Evolutionary conservation across 129 eudicot genomes (phyloP), one percentile per base, ranked within the genome.

Genomic region (Lactuca saligna): DNA sequence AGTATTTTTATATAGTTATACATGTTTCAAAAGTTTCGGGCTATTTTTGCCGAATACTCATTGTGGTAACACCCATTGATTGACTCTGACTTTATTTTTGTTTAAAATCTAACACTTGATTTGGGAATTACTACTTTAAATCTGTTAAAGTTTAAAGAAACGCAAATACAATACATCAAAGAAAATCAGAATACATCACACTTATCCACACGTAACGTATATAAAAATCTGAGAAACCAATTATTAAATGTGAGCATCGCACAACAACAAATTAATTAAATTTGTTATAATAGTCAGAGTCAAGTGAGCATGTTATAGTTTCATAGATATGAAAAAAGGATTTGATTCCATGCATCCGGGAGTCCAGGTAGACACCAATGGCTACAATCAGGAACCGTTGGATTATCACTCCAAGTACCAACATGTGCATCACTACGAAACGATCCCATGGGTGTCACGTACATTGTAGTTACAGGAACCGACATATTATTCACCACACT

Each of bases 351-450:
- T 59, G 72, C 75, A 80, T 93, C 99, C 31, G 97, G 99, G 71
- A 93, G 82, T 54, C 99, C 99, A 32, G 99, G 99, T 55, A 93
- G 70, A 82, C 99, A 93, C 97, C 97, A 93, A 73, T 93, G 99
- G 72, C 95, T 89, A 46, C 99, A 93, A 69, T 93, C 99, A 15
- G 93, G 86, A 35, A 93, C 91, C 14, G 76, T 60, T 14, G 95
- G 99, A 63, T 83, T 87, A 68, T 93, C 99, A 70, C 95, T 83
- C 97, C 97, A 93, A 10, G 81, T 72, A 32, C 99, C 99, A 57
- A 93, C 97, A 53, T 93, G 99, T n/a, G 90, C 99, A 77, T 93
- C 99, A 54, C 93, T 89, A 48, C 99, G 81, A 53, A 39, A 85
- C 12, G 96, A 90, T 8, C 92, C 86, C 97, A 93, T 87, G 13